Base-by-base conservation (phyloP, 352 stramenopile species). In the Thraustochytrium sp. region DNA sequence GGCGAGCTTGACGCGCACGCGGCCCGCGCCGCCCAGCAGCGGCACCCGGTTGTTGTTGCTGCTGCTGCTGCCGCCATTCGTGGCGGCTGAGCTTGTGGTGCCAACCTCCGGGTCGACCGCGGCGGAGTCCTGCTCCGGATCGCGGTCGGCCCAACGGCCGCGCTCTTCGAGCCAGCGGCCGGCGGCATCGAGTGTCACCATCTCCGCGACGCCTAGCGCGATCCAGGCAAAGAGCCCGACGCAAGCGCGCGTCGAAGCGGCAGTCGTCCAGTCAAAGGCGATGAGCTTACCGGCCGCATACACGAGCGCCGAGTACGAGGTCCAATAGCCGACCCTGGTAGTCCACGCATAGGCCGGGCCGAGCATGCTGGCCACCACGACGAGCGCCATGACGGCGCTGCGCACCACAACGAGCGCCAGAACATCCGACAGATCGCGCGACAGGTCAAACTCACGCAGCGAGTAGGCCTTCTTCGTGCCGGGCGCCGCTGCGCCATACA, bases 231-330 rank as follows among this genome's bases (percentile, higher is more conserved):
- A 80, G 44, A 80, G 34, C 8, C 44, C 68, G 11, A 80, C 3
- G 40, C 26, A 80, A 3, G 4, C 51, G 48, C 68, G 68, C 8
- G 9, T 4, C 29, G 5, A 18, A 13, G 11, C n/a, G 44, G 44
- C 23, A 21, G 48, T 31, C 9, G 42, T 26, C 68, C 68, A 80
- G 53, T 80, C 68, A 26, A 80, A 80, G 0, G 68, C 68, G 31
- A 80, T 80, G 9, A 80, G 44, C 51, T 80, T 80, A 21, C 68
- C 68, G 26, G 63, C 53, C n/a, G 53, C 53, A 42, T 80, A 80
- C 31, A 63, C 46, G 31, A 80, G 53, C 34, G 40, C 68, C 13
- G 68, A 46, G 49, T 55, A 80, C 37, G 40, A 46, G 9, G 44
- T 37, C 68, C 68, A 80, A 4, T 80, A 80, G 5, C 42, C 65